Evolutionary conservation across 2,329 filamentous ascomycete genomes (phyloP).

Genomic region (Xylaria sp.): DNA sequence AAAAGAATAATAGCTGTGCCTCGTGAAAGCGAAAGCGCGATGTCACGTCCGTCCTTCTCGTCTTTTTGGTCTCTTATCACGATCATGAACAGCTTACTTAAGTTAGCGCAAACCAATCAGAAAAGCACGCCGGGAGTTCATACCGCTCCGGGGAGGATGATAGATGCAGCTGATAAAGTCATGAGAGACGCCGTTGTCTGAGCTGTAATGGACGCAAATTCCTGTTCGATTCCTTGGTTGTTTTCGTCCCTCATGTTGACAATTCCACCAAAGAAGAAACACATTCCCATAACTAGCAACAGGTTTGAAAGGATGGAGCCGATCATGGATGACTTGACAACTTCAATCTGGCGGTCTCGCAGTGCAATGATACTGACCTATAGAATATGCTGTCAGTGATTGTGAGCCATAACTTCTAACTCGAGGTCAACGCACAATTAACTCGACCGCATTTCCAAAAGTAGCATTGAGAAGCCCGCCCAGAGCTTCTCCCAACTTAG

Average conservation of each 20-base stretch:
- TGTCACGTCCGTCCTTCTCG: conserved; percentile 58
- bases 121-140: conserved; percentile 38
- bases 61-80: conserved; percentile 57
- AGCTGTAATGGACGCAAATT: conserved; percentile 79
- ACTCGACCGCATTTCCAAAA: conserved; percentile 82
- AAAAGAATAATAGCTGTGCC: conserved; percentile 81
- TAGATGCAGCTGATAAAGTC: conserved; percentile 78
- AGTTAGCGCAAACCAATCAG: conserved; percentile 36
- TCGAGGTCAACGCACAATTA: conserved; percentile 68
- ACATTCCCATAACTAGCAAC: conserved; percentile 85
- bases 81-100: conserved; percentile 70
- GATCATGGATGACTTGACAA: conserved; percentile 98
- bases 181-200: conserved; percentile 81
- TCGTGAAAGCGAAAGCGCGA: conserved; percentile 77
- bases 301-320: conserved; percentile 96
- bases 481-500: conserved; percentile 77
- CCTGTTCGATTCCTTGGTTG: conserved; percentile 72
- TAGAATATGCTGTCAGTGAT: conserved; percentile 36
- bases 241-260: conserved; percentile 67
- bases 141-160: conserved; percentile 81
- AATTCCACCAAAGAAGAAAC: conserved; percentile 80
- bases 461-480: conserved; percentile 81
- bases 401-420: conserved; percentile 23
- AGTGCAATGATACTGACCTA: conserved; percentile 94
- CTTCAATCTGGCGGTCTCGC: conserved; percentile 84